Evolutionary conservation across 441 rosid genomes (phyloP).

Genomic region (Daphne laureola): DNA sequence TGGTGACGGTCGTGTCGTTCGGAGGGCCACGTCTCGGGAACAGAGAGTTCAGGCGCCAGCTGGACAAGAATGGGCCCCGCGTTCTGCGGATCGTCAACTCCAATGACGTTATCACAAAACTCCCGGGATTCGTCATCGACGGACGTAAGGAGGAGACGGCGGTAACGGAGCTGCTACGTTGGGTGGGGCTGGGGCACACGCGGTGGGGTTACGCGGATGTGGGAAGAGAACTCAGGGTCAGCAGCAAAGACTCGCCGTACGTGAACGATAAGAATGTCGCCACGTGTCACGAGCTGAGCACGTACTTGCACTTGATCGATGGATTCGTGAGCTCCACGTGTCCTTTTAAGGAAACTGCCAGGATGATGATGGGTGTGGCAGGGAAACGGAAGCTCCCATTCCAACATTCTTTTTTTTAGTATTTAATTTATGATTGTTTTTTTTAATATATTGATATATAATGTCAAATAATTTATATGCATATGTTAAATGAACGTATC

Average conservation of each 20-base stretch:
- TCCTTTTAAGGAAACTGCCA: slow-evolving; percentile 33
- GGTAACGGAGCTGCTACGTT: slow-evolving; percentile 16
- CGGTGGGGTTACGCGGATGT: slow-evolving; percentile 34
- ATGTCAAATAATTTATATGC: too few species aligned
- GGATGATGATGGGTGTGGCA: slow-evolving; percentile 11
- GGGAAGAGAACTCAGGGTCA: slow-evolving; percentile 34
- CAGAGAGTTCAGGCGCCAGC: slow-evolving; percentile 21
- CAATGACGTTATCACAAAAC: slow-evolving; percentile 35
- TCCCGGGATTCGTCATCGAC: slow-evolving; percentile 37
- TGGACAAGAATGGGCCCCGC: slow-evolving; percentile 30
- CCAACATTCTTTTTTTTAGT: too few species aligned
- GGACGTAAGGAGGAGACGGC: slow-evolving; percentile 13
- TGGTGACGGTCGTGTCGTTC: slow-evolving; percentile 38
- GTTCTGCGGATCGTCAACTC: slow-evolving; percentile 39
- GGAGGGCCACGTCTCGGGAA: slow-evolving; percentile 49
- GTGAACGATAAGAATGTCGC: slow-evolving; percentile 19
- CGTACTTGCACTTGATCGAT: slow-evolving; percentile 33
- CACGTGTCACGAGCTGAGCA: slow-evolving; percentile 32
- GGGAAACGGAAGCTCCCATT: slow-evolving; percentile 1
- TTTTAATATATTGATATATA: too few species aligned
- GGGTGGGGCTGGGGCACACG: slow-evolving; percentile 23
- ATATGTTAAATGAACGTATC: too few species aligned
- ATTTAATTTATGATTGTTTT: too few species aligned
- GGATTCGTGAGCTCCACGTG: slow-evolving; percentile 45
- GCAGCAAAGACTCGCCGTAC: slow-evolving; percentile 27